phyloP scores from a whole-genome alignment of 306 rosid species.

The Malus asiatica region DNA sequence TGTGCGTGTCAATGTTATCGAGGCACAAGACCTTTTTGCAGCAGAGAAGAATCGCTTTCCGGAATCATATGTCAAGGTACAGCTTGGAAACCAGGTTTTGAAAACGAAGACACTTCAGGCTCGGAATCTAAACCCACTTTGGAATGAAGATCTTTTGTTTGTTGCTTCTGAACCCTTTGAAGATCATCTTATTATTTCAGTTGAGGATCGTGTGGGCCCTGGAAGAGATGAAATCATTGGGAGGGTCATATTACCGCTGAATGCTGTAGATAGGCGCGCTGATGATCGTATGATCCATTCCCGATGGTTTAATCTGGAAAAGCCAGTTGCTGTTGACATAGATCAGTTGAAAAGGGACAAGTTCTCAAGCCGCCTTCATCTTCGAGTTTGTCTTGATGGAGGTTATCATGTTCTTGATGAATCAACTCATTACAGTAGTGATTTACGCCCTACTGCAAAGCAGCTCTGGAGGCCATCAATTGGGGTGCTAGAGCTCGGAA shows the following conservation, averaged over 20 bases:
- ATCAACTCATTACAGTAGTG: constrained; percentile 48
- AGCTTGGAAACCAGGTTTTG: constrained; percentile 41
- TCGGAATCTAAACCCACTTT: constrained; percentile 31
- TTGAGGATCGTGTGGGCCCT: constrained; percentile 41
- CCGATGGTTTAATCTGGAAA: constrained; percentile 40
- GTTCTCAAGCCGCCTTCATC: constrained; percentile 44
- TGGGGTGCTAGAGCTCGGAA: constrained; percentile 44
- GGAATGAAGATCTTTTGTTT: constrained; percentile 42
- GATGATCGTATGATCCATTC: constrained; percentile 37
- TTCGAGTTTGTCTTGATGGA: constrained; percentile 48
- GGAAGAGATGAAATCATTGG: constrained; percentile 42
- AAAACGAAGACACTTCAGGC: constrained; percentile 39
- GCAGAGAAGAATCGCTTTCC: constrained; percentile 38
- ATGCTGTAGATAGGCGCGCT: constrained; percentile 25
- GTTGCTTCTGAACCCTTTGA: constrained; percentile 49
- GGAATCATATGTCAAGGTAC: constrained; percentile 34
- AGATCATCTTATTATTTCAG: constrained; percentile 35
- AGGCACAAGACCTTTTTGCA: constrained; percentile 41
- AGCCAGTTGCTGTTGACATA: constrained; percentile 33
- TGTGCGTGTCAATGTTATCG: constrained; percentile 53
- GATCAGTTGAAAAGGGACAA: constrained; percentile 37
- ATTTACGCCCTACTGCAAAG: constrained; percentile 45
- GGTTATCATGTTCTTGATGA: constrained; percentile 60
- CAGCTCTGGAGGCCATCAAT: constrained; percentile 44
- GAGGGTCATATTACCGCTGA: constrained; percentile 27